Evolutionary conservation across 371 early-diverging fungal species (phyloP), one percentile per base, ranked within the genome.

Genomic region (Rhizomucor pusillus): DNA sequence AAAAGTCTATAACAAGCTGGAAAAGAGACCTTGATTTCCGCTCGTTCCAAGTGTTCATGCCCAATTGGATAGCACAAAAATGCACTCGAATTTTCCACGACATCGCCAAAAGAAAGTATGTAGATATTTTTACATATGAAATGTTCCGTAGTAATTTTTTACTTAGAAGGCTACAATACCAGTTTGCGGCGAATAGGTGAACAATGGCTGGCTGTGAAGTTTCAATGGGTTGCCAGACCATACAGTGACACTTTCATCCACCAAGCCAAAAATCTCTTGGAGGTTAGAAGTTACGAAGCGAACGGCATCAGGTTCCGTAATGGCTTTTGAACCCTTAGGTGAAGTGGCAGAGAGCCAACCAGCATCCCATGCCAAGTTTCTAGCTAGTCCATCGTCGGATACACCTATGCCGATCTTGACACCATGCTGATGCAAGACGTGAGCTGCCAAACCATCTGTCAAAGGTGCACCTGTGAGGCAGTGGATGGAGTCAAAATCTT

Each of bases 341-440:
- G 82, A 75, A 39, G 77, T 70, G 18, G 57, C 60, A 1, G 71
- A 60, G 11, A 79, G 78, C 90, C 89, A 89, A n/a, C 86, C 90
- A 23, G 92, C 89, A 59, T 87, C 90, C 86, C 88, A 90, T 1
- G 83, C 75, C 57, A 92, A 62, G 37, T 84, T 81, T 47, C 89
- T 79, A 3, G 81, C 81, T 43, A 69, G 64, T n/a, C 83, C 80
- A 41, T 83, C 74, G 52, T 84, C 81, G 6, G 64, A 58, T 0
- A 81, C 79, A 23, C 85, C 80, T 25, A 90, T 47, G 18, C 75
- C 86, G 5, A 90, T 67, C 48, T 76, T 77, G 40, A 92, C 91
- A 16, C 88, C 85, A 23, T 83, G 77, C 12, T 65, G 61, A 52
- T 73, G 64, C 12, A 92, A 69, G 10, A 81, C 71, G 45, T 87